phyloP scores from a whole-genome alignment of 169 alveolate species.

The Plasmodium vinckei region DNA sequence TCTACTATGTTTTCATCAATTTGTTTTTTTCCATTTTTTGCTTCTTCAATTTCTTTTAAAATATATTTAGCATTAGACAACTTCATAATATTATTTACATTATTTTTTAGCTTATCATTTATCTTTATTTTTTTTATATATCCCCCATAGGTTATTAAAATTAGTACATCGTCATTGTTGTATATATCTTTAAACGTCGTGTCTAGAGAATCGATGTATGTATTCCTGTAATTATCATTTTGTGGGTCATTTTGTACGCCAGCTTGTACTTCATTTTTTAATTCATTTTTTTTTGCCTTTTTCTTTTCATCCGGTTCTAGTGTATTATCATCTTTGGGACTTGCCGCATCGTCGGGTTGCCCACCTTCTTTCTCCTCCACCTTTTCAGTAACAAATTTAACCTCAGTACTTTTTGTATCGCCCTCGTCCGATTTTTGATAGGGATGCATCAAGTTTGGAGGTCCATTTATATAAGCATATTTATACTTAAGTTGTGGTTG shows the following conservation, averaged over 20 bases:
- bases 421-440: not conserved
- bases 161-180: slow-evolving; percentile 57
- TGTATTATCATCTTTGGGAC: not conserved
- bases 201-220: slow-evolving; percentile 63
- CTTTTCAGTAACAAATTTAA: not conserved
- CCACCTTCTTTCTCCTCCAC: not conserved
- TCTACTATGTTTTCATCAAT: not conserved
- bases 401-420: not conserved
- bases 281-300: not conserved
- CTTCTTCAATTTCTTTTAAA: slow-evolving; percentile 70
- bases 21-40: slow-evolving; percentile 2
- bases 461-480: slow-evolving; percentile 33
- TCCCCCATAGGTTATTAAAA: slow-evolving; percentile 69
- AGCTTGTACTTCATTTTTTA: not conserved
- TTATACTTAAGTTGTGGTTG: slow-evolving; percentile 12
- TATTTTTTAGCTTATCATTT: slow-evolving; percentile 58
- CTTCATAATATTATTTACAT: slow-evolving; percentile 49
- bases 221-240: slow-evolving; percentile 21
- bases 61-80: slow-evolving; percentile 61
- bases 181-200: slow-evolving; percentile 17
- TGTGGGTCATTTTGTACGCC: not conserved
- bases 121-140: slow-evolving; percentile 62
- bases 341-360: not conserved
- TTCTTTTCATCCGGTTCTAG: not conserved
- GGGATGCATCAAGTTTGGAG: no score